These are phyloP conservation scores for Diaporthe aspalathi DNA, from an alignment of 2,329 filamentous ascomycete genomes.

Conservation along the genomic window DNA sequence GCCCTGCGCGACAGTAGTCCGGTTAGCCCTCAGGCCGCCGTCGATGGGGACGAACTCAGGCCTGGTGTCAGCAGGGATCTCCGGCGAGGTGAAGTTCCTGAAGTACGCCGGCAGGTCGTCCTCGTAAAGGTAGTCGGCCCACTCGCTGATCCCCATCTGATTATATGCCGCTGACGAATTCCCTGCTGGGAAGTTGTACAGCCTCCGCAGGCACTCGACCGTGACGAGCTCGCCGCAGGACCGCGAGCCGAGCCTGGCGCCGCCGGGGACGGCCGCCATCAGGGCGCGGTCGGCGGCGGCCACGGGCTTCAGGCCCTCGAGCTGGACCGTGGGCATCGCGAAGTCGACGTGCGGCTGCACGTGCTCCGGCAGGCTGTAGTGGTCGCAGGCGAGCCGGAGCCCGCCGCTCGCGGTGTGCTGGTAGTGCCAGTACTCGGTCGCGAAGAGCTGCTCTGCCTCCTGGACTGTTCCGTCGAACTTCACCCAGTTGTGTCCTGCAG, in stretches of 20 bases:
- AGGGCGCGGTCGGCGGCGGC: neutral
- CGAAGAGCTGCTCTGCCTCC: slow-evolving; percentile 44
- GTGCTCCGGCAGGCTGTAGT: slow-evolving; percentile 40
- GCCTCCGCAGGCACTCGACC: slow-evolving; percentile 47
- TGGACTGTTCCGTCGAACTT: slow-evolving; percentile 44
- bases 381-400: slow-evolving; percentile 40
- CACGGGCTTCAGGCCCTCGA: slow-evolving; percentile 35
- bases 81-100: slow-evolving; percentile 34
- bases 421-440: slow-evolving; percentile 43
- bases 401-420: slow-evolving; percentile 43
- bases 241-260: slow-evolving; percentile 38
- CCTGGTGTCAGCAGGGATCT: slow-evolving; percentile 34
- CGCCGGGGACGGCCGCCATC: slow-evolving; percentile 2
- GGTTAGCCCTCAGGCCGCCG: slow-evolving; percentile 34
- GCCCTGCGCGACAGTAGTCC: slow-evolving; percentile 35
- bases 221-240: slow-evolving; percentile 48
- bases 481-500: slow-evolving; percentile 42
- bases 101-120: slow-evolving; percentile 38
- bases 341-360: slow-evolving; percentile 41
- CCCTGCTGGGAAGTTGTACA: slow-evolving; percentile 47
- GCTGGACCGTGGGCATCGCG: slow-evolving; percentile 39
- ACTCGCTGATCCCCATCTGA: slow-evolving; percentile 37
- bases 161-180: slow-evolving; percentile 32
- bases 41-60: slow-evolving; percentile 36
- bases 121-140: slow-evolving; percentile 36